These are phyloP conservation scores for Geotrichum europaeum DNA, from an alignment of 1,139 yeast genomes.

Conservation along the genomic window DNA sequence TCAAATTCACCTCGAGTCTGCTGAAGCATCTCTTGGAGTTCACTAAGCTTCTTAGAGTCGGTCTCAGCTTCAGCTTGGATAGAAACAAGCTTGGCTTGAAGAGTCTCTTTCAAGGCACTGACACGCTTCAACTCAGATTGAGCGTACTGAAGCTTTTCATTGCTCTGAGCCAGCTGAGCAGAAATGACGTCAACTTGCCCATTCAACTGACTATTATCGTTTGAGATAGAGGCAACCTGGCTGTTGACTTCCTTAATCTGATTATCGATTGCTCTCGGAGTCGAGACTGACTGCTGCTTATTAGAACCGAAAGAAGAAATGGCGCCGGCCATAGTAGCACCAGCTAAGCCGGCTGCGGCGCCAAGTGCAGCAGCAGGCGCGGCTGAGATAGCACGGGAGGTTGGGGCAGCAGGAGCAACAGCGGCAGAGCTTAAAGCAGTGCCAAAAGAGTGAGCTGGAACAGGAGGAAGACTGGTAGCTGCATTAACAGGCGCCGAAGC, in stretches of 20 bases:
- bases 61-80: conserved; percentile 68
- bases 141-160: conserved; percentile 65
- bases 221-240: conserved; percentile 53
- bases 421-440: neutral
- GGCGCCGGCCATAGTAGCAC: conserved; percentile 13
- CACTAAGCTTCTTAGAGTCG: conserved; percentile 59
- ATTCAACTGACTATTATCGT: neutral
- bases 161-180: conserved; percentile 62
- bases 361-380: conserved; percentile 19
- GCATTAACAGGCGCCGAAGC: neutral
- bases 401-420: conserved; percentile 6
- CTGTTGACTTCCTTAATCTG: conserved; percentile 54
- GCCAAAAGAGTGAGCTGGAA: neutral
- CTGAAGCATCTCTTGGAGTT: conserved; percentile 56
- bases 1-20: conserved; percentile 66
- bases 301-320: conserved; percentile 49
- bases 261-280: conserved; percentile 79
- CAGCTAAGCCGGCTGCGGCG: conserved; percentile 25
- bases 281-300: conserved; percentile 55
- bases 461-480: neutral
- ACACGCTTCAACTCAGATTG: conserved; percentile 67
- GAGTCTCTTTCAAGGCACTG: conserved; percentile 58
- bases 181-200: conserved; percentile 44
- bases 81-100: conserved; percentile 59
- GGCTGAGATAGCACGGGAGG: conserved; percentile 12